Evolutionary conservation across 1,139 yeast genomes (phyloP).

Genomic region (Debaryomyces coudertii): DNA sequence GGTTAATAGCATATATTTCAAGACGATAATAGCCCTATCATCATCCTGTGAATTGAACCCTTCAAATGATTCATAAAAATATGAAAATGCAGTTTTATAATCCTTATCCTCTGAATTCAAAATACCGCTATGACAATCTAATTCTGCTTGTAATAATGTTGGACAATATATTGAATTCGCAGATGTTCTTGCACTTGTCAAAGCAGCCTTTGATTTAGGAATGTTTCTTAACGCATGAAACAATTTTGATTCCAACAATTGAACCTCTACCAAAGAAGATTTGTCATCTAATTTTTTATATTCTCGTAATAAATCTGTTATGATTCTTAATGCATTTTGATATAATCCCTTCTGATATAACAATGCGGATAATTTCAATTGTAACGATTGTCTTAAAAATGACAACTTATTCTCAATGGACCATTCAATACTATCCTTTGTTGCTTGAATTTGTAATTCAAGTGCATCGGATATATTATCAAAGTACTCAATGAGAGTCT

Average conservation of each 20-base stretch:
- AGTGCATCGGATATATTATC: slow-evolving; percentile 68
- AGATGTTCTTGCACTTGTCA: slow-evolving; percentile 94
- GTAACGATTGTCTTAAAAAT: slow-evolving; percentile 85
- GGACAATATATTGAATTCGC: slow-evolving; percentile 97
- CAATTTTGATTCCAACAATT: slow-evolving; percentile 84
- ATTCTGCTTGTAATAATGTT: slow-evolving; percentile 89
- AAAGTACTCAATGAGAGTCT: slow-evolving; percentile 74
- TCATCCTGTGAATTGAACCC: slow-evolving; percentile 71
- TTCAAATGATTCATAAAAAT: slow-evolving; percentile 93
- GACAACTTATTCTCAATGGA: slow-evolving; percentile 81
- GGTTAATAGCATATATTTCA: slow-evolving; percentile 89
- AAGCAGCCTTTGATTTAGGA: slow-evolving; percentile 90
- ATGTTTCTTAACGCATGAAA: slow-evolving; percentile 90
- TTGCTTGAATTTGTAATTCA: slow-evolving; percentile 73
- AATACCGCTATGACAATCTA: slow-evolving; percentile 94
- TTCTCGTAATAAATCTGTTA: slow-evolving; percentile 73
- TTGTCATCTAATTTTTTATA: slow-evolving; percentile 95
- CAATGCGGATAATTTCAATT: slow-evolving; percentile 78
- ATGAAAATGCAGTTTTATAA: slow-evolving; percentile 93
- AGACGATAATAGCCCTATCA: slow-evolving; percentile 69
- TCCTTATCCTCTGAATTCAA: slow-evolving; percentile 97
- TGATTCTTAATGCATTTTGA: slow-evolving; percentile 72
- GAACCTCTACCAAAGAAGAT: slow-evolving; percentile 92
- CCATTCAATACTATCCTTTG: slow-evolving; percentile 86
- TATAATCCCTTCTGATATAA: slow-evolving; percentile 67